These are phyloP conservation scores for Kazachstania sp. DNA, from an alignment of 1,139 yeast species.

Conservation along the genomic window DNA sequence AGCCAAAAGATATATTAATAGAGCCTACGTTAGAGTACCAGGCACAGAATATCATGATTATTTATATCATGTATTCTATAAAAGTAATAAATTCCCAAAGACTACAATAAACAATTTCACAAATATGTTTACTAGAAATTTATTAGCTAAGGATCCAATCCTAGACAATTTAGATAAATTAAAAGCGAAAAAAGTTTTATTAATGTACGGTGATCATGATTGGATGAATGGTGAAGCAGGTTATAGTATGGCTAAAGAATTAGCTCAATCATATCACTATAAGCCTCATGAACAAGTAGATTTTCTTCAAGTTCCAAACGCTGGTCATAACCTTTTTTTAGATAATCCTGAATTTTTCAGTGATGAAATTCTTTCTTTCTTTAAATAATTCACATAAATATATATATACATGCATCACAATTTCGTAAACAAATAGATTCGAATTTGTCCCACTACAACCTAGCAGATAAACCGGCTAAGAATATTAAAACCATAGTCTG, in stretches of 20 bases:
- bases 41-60: slow-evolving; percentile 18
- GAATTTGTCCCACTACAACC: no score
- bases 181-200: slow-evolving; percentile 40
- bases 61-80: slow-evolving; percentile 19
- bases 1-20: slow-evolving; percentile 43
- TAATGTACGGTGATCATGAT: slow-evolving; percentile 75
- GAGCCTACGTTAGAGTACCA: slow-evolving; percentile 51
- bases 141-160: slow-evolving; percentile 70
- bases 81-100: slow-evolving; percentile 19
- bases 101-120: slow-evolving; percentile 45
- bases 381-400: slow-evolving; percentile 30
- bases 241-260: slow-evolving; percentile 35
- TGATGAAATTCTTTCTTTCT: background rate
- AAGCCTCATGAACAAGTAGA: slow-evolving; percentile 19
- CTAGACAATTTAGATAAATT: slow-evolving; percentile 48
- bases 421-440: background rate
- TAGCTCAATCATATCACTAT: slow-evolving; percentile 26
- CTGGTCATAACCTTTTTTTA: slow-evolving; percentile 74
- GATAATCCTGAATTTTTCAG: slow-evolving; percentile 62
- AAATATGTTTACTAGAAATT: slow-evolving; percentile 32
- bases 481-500: no score
- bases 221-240: slow-evolving; percentile 85
- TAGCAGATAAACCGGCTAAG: no score
- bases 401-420: no score
- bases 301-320: slow-evolving; percentile 42